These are phyloP conservation scores for Sclerotinia borealis DNA, from an alignment of 2,329 filamentous ascomycete species.

Conservation along the genomic window DNA sequence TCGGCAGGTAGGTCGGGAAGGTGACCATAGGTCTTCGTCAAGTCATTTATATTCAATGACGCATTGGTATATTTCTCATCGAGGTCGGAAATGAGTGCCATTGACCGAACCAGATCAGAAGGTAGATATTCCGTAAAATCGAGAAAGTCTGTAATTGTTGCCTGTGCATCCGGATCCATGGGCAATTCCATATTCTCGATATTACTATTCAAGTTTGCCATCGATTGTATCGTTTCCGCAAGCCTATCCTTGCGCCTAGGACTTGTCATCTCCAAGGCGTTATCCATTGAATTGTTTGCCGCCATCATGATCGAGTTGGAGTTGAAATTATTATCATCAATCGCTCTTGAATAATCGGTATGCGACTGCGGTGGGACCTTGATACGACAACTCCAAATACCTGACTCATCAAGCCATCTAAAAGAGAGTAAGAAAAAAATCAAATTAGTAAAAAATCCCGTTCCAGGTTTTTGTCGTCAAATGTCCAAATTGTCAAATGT, in stretches of 20 bases:
- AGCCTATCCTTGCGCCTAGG: conserved; percentile 31
- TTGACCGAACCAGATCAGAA: conserved; percentile 58
- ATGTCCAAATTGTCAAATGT: not conserved
- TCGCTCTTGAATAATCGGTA: conserved; percentile 11
- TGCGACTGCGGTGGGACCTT: conserved; percentile 24
- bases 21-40: conserved; percentile 51
- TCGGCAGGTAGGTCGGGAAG: conserved; percentile 45
- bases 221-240: conserved; percentile 30
- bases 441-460: conserved; percentile 8
- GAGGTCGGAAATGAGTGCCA: conserved; percentile 60
- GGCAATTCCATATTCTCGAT: conserved; percentile 30
- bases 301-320: conserved; percentile 17
- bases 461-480: not conserved
- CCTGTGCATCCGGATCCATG: conserved; percentile 60
- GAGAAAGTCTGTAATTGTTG: conserved; percentile 64
- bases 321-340: conserved; percentile 8
- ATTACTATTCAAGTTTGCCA: conserved; percentile 28
- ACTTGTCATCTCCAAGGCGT: conserved; percentile 23
- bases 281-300: conserved; percentile 22
- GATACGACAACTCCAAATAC: conserved; percentile 32
- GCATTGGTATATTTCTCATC: conserved; percentile 52
- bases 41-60: conserved; percentile 48
- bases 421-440: not conserved
- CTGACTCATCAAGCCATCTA: conserved; percentile 31
- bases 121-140: conserved; percentile 60